Conservation (phyloP, 768 basidiomycete species). For the Rhodocollybia butyracea region DNA sequence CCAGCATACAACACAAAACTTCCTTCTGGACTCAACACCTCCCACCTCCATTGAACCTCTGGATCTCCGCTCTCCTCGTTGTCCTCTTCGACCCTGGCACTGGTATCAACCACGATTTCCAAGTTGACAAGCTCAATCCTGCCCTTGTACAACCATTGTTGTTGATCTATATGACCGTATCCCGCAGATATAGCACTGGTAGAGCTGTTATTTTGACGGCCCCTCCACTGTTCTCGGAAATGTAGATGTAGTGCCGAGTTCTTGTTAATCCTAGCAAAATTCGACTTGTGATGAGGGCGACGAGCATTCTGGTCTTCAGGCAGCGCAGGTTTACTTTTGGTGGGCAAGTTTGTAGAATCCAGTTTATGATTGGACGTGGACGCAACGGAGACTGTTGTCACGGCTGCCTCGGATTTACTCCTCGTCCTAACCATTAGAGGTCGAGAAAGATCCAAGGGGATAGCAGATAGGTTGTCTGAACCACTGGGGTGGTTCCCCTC, state of each 20-base stretch:
- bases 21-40: slow-evolving; percentile 72
- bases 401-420: slow-evolving; percentile 62
- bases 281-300: background rate
- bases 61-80: background rate
- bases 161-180: slow-evolving; percentile 34
- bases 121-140: slow-evolving; percentile 67
- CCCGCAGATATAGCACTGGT: background rate
- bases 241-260: background rate
- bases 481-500: background rate
- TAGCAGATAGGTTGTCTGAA: background rate
- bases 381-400: slow-evolving; percentile 19
- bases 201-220: background rate
- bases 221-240: background rate
- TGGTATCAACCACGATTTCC: slow-evolving; percentile 59
- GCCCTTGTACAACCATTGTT: slow-evolving; percentile 74
- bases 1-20: slow-evolving; percentile 76
- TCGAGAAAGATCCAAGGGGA: slow-evolving; percentile 9
- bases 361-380: background rate
- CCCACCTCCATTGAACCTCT: slow-evolving; percentile 40
- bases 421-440: slow-evolving; percentile 41
- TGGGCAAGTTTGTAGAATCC: background rate
- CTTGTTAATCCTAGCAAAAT: background rate
- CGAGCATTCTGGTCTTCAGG: background rate
- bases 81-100: background rate
- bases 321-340: background rate